Conservation (phyloP, 2,329 filamentous ascomycete species). For the Fusarium praegraminearum region DNA sequence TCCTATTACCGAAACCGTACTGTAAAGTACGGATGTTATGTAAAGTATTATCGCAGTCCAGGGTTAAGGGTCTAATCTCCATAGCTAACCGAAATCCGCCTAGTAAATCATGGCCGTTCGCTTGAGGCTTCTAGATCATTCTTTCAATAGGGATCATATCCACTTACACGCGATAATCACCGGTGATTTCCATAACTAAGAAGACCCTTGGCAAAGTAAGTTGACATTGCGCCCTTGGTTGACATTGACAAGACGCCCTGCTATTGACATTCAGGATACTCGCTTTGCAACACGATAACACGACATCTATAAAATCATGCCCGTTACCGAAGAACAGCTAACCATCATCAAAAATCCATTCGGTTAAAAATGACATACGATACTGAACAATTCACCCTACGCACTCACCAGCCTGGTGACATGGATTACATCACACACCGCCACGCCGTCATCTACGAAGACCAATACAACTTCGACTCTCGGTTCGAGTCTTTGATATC, state of each 20-base stretch:
- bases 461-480: conserved; percentile 6
- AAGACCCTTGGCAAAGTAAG: neutral
- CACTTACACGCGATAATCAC: neutral
- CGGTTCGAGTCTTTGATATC: neutral
- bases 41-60: neutral
- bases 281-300: neutral
- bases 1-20: accelerated
- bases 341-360: neutral
- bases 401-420: conserved; percentile 1
- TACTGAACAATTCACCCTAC: neutral
- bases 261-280: neutral
- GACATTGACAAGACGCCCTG: neutral
- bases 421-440: conserved; percentile 15
- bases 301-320: neutral
- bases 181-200: neutral
- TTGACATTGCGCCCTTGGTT: neutral
- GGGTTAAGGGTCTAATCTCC: accelerated
- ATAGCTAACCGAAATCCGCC: neutral
- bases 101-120: neutral
- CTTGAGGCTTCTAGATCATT: neutral
- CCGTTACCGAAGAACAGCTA: neutral
- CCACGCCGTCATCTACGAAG: neutral
- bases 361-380: neutral
- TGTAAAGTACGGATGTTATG: too few relatives aligned
- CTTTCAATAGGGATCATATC: neutral